A percentile compares a stretch with the other conserved stretches of the same genome.
Evolutionary conservation across 352 stramenopile genomes (phyloP).

Genomic region (Discostella stelligera): DNA sequence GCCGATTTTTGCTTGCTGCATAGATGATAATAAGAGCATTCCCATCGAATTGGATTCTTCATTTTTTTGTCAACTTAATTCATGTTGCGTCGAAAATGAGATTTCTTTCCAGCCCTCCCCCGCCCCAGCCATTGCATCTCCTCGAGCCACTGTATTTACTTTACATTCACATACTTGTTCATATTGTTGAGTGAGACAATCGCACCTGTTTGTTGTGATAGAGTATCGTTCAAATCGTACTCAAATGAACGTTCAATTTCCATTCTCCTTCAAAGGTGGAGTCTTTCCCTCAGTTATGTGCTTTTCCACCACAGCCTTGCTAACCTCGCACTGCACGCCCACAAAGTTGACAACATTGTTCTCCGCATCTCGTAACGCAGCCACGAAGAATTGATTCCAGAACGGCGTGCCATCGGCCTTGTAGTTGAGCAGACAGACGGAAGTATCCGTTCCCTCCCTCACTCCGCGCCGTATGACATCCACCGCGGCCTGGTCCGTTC

Average conservation of each 20-base stretch:
- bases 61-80: neutral
- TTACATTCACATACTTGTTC: neutral
- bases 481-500: slow-evolving; percentile 85
- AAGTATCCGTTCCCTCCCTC: slow-evolving; percentile 82
- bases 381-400: slow-evolving; percentile 90
- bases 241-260: neutral
- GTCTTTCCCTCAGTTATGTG: slow-evolving; percentile 71
- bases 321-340: slow-evolving; percentile 85
- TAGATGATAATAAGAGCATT: neutral
- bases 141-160: neutral
- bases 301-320: slow-evolving; percentile 81
- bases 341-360: slow-evolving; percentile 89
- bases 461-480: slow-evolving; percentile 85
- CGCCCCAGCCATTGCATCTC: neutral
- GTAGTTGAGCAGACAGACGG: slow-evolving; percentile 88
- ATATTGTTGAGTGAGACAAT: neutral
- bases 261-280: slow-evolving; percentile 3
- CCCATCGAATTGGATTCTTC: neutral
- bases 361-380: slow-evolving; percentile 83
- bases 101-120: no score
- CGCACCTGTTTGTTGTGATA: neutral
- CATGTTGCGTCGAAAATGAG: neutral
- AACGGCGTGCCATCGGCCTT: slow-evolving; percentile 86
- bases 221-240: neutral
- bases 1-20: neutral